These are phyloP conservation scores for Chalciporus pseudorubinellus DNA, from an alignment of 768 basidiomycete genomes.

Conservation along the genomic window DNA sequence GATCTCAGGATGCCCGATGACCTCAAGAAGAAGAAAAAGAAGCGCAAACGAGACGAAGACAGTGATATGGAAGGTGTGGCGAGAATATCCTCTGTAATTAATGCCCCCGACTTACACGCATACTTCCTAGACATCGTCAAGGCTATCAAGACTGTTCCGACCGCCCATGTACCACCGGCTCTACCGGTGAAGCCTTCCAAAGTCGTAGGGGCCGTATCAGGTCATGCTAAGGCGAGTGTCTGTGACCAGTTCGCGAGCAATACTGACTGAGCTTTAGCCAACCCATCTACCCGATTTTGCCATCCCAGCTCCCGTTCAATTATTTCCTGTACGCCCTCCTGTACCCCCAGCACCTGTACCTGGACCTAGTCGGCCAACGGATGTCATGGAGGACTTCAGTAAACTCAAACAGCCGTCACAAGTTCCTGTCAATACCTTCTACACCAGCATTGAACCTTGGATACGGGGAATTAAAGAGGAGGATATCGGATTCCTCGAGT, in stretches of 20 bases:
- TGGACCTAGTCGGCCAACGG: conserved; percentile 80
- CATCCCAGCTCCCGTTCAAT: conserved; percentile 46
- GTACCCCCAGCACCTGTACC: conserved; percentile 61
- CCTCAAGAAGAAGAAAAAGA: conserved; percentile 78
- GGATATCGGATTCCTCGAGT: conserved; percentile 91
- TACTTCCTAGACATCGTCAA: conserved; percentile 45
- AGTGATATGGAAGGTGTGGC: conserved; percentile 66
- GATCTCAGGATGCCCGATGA: conserved; percentile 42
- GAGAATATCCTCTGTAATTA: conserved; percentile 9
- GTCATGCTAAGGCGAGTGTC: conserved; percentile 49
- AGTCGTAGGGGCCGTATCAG: conserved; percentile 41
- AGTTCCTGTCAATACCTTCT: conserved; percentile 72
- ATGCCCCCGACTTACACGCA: conserved; percentile 6
- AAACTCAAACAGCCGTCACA: conserved; percentile 77
- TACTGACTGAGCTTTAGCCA: conserved; percentile 24
- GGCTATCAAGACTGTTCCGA: conserved; percentile 59
- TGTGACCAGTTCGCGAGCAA: neutral
- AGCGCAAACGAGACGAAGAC: conserved; percentile 78
- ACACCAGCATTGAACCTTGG: conserved; percentile 86
- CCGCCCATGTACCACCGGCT: conserved; percentile 37
- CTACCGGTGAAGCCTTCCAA: conserved; percentile 56
- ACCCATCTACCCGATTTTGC: conserved; percentile 57
- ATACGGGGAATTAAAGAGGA: conserved; percentile 89
- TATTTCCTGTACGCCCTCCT: conserved; percentile 62
- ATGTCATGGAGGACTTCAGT: conserved; percentile 88